Conservation (phyloP, 1,139 yeast species). For the Kluyveromyces sp. region DNA sequence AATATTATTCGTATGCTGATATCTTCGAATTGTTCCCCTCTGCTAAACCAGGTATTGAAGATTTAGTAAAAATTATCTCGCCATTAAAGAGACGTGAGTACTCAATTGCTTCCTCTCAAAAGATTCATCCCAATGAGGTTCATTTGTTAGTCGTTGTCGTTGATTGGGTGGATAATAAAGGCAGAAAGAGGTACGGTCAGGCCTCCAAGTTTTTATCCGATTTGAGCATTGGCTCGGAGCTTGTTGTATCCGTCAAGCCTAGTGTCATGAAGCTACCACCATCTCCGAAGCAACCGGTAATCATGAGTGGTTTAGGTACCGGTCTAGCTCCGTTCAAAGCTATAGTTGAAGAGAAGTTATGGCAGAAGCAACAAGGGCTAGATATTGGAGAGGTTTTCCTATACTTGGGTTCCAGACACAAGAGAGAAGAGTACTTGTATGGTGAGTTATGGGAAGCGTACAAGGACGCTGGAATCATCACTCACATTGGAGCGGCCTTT, state of each 20-base stretch:
- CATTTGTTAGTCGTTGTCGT: slow-evolving; percentile 92
- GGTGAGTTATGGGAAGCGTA: slow-evolving; percentile 98
- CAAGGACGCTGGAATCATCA: slow-evolving; percentile 82
- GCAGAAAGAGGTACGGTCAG: slow-evolving; percentile 86
- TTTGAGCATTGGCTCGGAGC: slow-evolving; percentile 70
- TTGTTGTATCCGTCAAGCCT: slow-evolving; percentile 92
- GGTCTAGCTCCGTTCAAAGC: slow-evolving; percentile 99
- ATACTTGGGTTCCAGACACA: slow-evolving; percentile 92
- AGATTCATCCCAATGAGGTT: slow-evolving; percentile 81
- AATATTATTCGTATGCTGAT: slow-evolving; percentile 75
- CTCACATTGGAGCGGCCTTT: slow-evolving; percentile 97
- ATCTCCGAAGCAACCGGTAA: slow-evolving; percentile 76
- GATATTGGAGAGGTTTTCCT: slow-evolving; percentile 86
- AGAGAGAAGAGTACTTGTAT: slow-evolving; percentile 88
- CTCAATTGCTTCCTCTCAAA: slow-evolving; percentile 97
- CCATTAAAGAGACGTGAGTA: slow-evolving; percentile 96
- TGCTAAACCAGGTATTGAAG: slow-evolving; percentile 72
- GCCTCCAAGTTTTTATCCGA: slow-evolving; percentile 87
- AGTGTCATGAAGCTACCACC: slow-evolving; percentile 96
- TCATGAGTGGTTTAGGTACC: slow-evolving; percentile 97
- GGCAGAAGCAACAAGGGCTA: slow-evolving; percentile 85
- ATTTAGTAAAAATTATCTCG: slow-evolving; percentile 64
- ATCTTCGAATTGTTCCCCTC: slow-evolving; percentile 72
- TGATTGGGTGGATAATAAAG: slow-evolving; percentile 87
- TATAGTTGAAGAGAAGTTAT: slow-evolving; percentile 87